Base-by-base conservation (phyloP, 371 early-diverging fungal species). In the Rhizomucor pusillus region DNA sequence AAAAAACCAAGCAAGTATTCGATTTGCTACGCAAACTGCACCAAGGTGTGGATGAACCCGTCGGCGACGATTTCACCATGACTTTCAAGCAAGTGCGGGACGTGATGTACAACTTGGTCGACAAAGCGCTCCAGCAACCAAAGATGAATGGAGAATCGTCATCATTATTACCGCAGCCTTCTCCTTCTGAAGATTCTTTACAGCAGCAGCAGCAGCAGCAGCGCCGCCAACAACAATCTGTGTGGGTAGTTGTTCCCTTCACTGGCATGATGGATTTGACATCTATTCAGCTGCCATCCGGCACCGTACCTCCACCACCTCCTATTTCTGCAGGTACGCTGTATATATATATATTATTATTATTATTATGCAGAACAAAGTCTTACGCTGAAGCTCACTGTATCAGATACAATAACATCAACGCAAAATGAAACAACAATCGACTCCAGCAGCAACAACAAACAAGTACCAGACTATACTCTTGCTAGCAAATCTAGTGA, bases 41-140 rank as follows among this genome's bases (percentile, higher is more conserved):
- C 10, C 18, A 24, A 1, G 62, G 62, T 23, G 35, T 58, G 10
- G 52, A 54, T 20, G 62, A 67, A 1, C 44, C 56, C 5, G 49
- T 69, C 12, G 52, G 41, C n/a, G 19, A 44, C 0, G 44, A 45
- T 9, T 59, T 57, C 13, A 23, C 49, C n/a, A 62, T 63, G 1
- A 67, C 68, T 11, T 74, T 57, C 37, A 56, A 58, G 49, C 54
- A 70, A 18, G 43, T 70, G 41, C 65, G 61, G 16, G 35, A 63
- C 3, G 49, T 65, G 9, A 60, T 69, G 18, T 50, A 60, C 10
- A 58, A 65, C 54, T 58, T 73, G 24, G 33, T 45, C 51, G 61
- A 51, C 6, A 39, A 41, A 18, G 39, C 57, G 6, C 37, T 49
- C 45, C 43, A 39, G 33, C 50, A 50, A 14, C 5, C 19, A 14